Conservation (phyloP, 2,329 filamentous ascomycete species). For the Juglanconis oblonga region DNA sequence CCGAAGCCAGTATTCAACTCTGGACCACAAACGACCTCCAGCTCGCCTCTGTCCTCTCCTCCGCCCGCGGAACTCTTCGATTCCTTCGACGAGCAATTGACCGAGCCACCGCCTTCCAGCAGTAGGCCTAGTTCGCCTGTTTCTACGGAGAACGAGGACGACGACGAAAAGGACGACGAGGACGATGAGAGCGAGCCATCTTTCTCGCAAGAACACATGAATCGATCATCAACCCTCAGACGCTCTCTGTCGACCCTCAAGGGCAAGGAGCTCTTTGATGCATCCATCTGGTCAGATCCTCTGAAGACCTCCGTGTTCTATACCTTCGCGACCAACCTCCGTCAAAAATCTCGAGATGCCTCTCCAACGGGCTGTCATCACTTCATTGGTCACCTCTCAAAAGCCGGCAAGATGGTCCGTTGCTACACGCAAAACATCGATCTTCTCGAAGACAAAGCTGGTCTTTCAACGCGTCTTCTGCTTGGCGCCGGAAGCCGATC, state of each 20-base stretch:
- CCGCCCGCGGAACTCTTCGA: constrained; percentile 49
- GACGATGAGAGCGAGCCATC: constrained; percentile 16
- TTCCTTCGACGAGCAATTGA: constrained; percentile 37
- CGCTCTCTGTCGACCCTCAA: constrained; percentile 58
- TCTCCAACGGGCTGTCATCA: constrained; percentile 63
- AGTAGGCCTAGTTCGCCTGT: constrained; percentile 43
- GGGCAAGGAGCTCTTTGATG: constrained; percentile 69
- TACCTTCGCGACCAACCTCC: constrained; percentile 65
- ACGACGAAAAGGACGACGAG: not conserved
- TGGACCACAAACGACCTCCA: constrained; percentile 24
- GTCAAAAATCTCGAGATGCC: constrained; percentile 62
- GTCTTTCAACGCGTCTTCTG: constrained; percentile 59
- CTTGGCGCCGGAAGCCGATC: constrained; percentile 61
- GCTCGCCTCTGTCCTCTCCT: constrained; percentile 57
- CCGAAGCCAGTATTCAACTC: constrained; percentile 23
- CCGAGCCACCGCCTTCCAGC: constrained; percentile 32
- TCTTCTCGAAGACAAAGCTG: constrained; percentile 68
- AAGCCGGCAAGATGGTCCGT: constrained; percentile 65
- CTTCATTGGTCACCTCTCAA: constrained; percentile 65
- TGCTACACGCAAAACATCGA: constrained; percentile 78
- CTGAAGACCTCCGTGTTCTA: constrained; percentile 69
- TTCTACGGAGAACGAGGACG: constrained; percentile 33
- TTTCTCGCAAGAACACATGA: constrained; percentile 27
- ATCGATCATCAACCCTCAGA: constrained; percentile 26
- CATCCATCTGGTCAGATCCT: constrained; percentile 67